Conservation (phyloP, 2,329 filamentous ascomycete species). For the Colletotrichum sojae region DNA sequence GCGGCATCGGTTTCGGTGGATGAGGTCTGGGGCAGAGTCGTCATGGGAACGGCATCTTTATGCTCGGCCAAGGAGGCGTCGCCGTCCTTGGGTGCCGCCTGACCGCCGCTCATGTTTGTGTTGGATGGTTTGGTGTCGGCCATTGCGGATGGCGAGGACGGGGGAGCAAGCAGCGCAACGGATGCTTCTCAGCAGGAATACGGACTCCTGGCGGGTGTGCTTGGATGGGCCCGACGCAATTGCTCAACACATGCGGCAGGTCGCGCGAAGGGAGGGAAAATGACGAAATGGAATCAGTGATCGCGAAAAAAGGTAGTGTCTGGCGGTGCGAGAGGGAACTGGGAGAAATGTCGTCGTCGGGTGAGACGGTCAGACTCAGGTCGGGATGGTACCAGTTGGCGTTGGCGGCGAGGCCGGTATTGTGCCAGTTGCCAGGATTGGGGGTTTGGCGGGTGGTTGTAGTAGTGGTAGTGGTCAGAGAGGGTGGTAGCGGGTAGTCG, state of each 20-base stretch:
- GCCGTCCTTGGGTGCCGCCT: constrained; percentile 35
- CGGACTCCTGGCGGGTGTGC: constrained; percentile 43
- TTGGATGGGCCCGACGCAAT: constrained; percentile 21
- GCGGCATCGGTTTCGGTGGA: constrained; percentile 27
- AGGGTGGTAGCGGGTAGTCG: no score
- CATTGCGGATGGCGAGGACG: constrained; percentile 45
- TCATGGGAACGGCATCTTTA: constrained; percentile 56
- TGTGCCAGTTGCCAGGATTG: constrained; percentile 39
- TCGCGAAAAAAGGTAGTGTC: neutral
- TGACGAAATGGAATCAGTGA: constrained; percentile 1
- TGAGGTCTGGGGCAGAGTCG: constrained; percentile 48
- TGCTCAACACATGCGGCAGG: constrained; percentile 35
- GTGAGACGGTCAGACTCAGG: constrained; percentile 35
- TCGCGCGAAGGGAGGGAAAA: constrained; percentile 1
- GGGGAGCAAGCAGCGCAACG: constrained; percentile 37
- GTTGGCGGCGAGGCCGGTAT: constrained; percentile 25
- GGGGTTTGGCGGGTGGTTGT: constrained; percentile 19
- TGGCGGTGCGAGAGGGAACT: constrained; percentile 2
- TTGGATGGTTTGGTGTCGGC: constrained; percentile 46
- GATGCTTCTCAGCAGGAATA: constrained; percentile 40
- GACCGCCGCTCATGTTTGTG: constrained; percentile 51
- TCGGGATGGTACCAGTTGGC: constrained; percentile 39
- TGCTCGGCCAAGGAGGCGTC: constrained; percentile 51
- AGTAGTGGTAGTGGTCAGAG: no score
- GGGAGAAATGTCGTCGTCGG: constrained; percentile 21